Percentiles rank a stretch among this genome's conserved stretches.
Evolutionary conservation across 495 filamentous ascomycete species (phyloP).

Genomic region (Staphylotrichum longicolle): DNA sequence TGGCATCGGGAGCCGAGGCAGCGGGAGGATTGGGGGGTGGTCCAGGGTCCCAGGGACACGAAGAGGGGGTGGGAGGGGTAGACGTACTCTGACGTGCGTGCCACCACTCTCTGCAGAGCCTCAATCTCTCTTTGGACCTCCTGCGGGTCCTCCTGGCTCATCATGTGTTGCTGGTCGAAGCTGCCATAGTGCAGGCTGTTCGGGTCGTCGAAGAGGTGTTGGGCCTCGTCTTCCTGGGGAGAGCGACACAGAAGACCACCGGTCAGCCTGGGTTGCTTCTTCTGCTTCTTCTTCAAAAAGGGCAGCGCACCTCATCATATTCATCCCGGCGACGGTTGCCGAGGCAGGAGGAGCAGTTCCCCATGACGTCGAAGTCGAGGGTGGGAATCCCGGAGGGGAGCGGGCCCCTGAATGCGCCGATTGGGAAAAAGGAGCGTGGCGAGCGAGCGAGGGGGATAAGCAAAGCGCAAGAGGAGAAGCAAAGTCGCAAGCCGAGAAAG

Average conservation of each 20-base stretch:
- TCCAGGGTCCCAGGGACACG: neutral
- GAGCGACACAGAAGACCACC: neutral
- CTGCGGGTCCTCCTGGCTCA: constrained; percentile 52
- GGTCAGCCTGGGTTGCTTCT: constrained; percentile 12
- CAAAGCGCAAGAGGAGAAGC: neutral
- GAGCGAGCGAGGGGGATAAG: constrained; percentile 3
- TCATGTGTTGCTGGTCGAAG: constrained; percentile 51
- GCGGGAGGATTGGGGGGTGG: neutral
- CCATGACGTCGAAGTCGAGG: constrained; percentile 35
- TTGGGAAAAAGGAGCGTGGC: constrained; percentile 13
- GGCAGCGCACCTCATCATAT: constrained; percentile 40
- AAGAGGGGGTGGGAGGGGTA: constrained; percentile 9
- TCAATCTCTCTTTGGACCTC: constrained; percentile 58
- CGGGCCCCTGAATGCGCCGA: neutral
- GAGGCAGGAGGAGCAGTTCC: constrained; percentile 48
- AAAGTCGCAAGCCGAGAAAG: constrained; percentile 1
- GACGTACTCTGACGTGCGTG: constrained; percentile 55
- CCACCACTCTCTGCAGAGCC: constrained; percentile 55
- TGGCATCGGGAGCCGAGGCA: constrained; percentile 13
- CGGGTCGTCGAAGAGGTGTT: constrained; percentile 54
- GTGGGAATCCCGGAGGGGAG: no score
- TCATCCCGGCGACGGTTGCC: constrained; percentile 42
- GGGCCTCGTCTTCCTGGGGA: constrained; percentile 50
- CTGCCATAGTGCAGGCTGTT: constrained; percentile 53
- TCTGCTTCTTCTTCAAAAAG: neutral